phyloP scores from a whole-genome alignment of 2,329 filamentous ascomycete species.

The Coniochaeta sp. region DNA sequence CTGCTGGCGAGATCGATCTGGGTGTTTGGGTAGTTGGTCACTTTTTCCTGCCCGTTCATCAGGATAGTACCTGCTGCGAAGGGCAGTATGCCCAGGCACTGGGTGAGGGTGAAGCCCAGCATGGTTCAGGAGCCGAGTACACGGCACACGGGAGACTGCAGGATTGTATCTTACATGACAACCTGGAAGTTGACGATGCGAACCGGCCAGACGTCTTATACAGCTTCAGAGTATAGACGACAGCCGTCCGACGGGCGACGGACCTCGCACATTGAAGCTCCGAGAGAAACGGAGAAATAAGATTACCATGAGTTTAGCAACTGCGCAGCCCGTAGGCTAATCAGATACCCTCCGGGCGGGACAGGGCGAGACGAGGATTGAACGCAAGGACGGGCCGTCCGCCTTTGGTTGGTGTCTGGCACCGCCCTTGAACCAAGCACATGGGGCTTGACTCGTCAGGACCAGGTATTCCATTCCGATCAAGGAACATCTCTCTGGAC shows the following conservation, averaged over 20 bases:
- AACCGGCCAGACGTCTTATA: too few relatives aligned
- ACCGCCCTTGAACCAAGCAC: too few relatives aligned
- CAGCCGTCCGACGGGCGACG: neutral
- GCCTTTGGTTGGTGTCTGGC: neutral
- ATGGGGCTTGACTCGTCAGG: neutral
- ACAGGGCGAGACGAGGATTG: neutral
- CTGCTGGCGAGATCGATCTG: constrained; percentile 23
- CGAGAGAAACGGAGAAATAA: neutral
- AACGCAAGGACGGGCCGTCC: neutral
- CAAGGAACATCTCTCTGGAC: too few relatives aligned
- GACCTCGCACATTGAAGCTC: neutral
- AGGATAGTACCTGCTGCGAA: constrained; percentile 23
- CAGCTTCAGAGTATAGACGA: neutral
- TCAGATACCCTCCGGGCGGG: neutral
- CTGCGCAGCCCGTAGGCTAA: neutral
- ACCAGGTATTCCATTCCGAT: neutral
- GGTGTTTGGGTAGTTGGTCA: constrained; percentile 32
- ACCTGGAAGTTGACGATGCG: neutral
- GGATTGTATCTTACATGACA: neutral
- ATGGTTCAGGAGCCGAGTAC: constrained; percentile 2
- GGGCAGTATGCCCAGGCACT: constrained; percentile 13
- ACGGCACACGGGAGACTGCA: too few relatives aligned
- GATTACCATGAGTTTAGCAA: neutral
- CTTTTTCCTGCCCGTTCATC: constrained; percentile 32
- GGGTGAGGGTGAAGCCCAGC: constrained; percentile 9